These are phyloP conservation scores for Paecilomyces niveus DNA, from an alignment of 2,329 filamentous ascomycete species.

Conservation along the genomic window DNA sequence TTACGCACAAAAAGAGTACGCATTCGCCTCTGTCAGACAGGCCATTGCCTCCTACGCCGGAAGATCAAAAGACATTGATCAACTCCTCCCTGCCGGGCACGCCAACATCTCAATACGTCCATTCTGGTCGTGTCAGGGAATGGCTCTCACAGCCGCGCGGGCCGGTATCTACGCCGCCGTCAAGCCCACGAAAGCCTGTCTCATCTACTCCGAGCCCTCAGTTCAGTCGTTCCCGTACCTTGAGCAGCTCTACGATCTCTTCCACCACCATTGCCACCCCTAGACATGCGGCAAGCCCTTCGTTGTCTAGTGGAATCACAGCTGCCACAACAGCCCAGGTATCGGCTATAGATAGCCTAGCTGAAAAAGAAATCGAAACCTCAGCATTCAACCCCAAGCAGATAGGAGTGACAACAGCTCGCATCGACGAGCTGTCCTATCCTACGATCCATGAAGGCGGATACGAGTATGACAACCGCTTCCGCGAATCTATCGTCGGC, in stretches of 20 bases:
- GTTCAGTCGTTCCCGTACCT: constrained; percentile 18
- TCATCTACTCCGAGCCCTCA: not conserved
- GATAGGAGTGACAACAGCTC: constrained; percentile 4
- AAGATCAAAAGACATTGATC: not conserved
- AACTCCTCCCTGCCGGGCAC: not conserved
- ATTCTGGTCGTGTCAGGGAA: not conserved
- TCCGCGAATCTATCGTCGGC: constrained; percentile 21
- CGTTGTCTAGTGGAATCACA: constrained; percentile 21
- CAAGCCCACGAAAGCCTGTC: not conserved
- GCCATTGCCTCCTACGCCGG: not conserved
- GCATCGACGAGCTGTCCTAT: constrained; percentile 9
- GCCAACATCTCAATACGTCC: not conserved
- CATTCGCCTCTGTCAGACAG: not conserved
- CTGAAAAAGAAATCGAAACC: constrained; percentile 15
- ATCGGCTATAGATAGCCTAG: constrained; percentile 2
- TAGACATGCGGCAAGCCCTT: constrained; percentile 14
- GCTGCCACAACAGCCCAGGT: constrained; percentile 10
- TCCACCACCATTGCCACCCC: constrained; percentile 20
- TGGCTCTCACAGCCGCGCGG: not conserved
- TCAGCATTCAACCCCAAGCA: not conserved
- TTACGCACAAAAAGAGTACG: not conserved
- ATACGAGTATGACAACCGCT: constrained; percentile 7
- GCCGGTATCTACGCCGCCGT: constrained; percentile 2
- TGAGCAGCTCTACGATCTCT: constrained; percentile 29
- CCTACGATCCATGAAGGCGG: constrained; percentile 20